Evolutionary conservation across 495 filamentous ascomycete species (phyloP).

Genomic region (Penicillium herquei): DNA sequence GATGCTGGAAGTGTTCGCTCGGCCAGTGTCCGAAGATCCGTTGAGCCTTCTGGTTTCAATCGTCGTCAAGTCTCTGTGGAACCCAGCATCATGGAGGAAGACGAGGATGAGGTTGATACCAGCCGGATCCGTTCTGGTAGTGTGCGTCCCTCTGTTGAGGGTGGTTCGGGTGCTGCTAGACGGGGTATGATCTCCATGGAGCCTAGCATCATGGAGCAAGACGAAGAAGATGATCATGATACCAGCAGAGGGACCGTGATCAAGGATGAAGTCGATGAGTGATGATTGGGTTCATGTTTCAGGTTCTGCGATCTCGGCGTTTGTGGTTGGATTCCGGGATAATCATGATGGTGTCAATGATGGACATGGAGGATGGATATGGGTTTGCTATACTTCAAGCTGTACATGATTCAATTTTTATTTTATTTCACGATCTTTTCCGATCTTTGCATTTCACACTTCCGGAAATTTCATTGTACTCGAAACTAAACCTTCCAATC

Average conservation of each 20-base stretch:
- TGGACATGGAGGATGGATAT: neutral
- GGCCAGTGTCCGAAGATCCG: constrained; percentile 39
- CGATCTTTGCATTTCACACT: no score
- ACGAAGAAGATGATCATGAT: constrained; percentile 57
- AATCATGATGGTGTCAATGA: neutral
- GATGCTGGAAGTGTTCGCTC: constrained; percentile 37
- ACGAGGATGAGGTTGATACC: constrained; percentile 38
- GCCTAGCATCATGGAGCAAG: constrained; percentile 41
- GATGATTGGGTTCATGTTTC: constrained; percentile 21
- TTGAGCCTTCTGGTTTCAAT: constrained; percentile 30
- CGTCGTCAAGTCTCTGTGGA: constrained; percentile 41
- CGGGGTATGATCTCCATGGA: constrained; percentile 24
- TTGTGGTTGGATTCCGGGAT: constrained; percentile 1
- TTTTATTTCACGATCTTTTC: no score
- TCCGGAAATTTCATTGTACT: no score
- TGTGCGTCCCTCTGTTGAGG: constrained; percentile 22
- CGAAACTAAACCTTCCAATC: no score
- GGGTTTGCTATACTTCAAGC: no score
- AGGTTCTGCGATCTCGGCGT: constrained; percentile 1
- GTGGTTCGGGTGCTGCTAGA: neutral
- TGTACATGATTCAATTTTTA: no score
- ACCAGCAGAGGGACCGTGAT: constrained; percentile 47
- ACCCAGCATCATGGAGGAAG: constrained; percentile 49
- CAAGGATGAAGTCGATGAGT: constrained; percentile 47
- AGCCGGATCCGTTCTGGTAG: constrained; percentile 22